Conservation (phyloP, 768 basidiomycete genomes). For the Botryobasidium botryosum region DNA sequence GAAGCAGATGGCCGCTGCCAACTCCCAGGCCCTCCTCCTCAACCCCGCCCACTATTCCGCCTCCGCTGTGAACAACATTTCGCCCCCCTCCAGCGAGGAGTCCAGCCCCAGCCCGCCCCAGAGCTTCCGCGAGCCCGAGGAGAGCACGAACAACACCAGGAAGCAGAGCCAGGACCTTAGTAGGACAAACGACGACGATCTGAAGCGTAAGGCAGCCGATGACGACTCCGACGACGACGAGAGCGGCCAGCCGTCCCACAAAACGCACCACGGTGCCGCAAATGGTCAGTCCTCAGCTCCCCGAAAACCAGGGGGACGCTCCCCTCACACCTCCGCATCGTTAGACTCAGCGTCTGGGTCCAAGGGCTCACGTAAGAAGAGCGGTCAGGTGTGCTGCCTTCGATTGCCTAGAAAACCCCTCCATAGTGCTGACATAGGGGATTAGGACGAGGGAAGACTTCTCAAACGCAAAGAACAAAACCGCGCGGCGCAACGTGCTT, state of each 20-base stretch:
- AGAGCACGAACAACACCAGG: constrained; percentile 21
- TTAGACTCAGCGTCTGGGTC: constrained; percentile 8
- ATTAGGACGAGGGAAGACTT: constrained; percentile 53
- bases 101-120: constrained; percentile 62
- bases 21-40: constrained; percentile 27
- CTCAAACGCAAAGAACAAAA: constrained; percentile 95
- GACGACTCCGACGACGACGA: constrained; percentile 26
- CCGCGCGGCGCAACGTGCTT: constrained; percentile 89
- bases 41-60: constrained; percentile 6
- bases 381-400: constrained; percentile 19
- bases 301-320: constrained; percentile 7
- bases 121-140: constrained; percentile 18
- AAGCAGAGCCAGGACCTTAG: constrained; percentile 10
- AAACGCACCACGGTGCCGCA: constrained; percentile 48
- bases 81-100: constrained; percentile 51
- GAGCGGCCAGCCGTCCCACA: constrained; percentile 47
- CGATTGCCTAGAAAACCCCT: constrained; percentile 5
- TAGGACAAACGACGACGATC: constrained; percentile 25
- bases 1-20: constrained; percentile 39
- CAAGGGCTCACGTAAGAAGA: constrained; percentile 16
- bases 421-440: background rate
- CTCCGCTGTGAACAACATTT: constrained; percentile 15
- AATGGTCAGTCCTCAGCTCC: constrained; percentile 8
- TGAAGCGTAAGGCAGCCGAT: constrained; percentile 62
- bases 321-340: background rate